These are phyloP conservation scores for Diaporthe ilicicola DNA, from an alignment of 2,329 filamentous ascomycete genomes.

Conservation along the genomic window DNA sequence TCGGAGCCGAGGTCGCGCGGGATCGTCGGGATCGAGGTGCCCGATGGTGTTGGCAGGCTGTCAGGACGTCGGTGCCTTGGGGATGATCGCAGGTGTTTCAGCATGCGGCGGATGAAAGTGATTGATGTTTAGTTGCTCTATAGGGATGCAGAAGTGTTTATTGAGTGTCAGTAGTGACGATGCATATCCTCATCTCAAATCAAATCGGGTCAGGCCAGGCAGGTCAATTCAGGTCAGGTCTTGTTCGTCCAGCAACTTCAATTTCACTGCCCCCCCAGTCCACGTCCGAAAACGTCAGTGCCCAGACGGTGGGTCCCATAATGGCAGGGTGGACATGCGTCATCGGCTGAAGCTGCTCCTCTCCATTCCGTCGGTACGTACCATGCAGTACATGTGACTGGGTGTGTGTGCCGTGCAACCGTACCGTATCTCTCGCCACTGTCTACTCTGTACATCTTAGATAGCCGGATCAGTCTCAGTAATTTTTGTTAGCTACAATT, in stretches of 20 bases:
- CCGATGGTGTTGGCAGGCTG: neutral
- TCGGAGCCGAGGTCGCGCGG: constrained; percentile 25
- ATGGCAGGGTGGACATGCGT: constrained; percentile 9
- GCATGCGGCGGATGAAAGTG: neutral
- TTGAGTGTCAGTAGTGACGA: neutral
- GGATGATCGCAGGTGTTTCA: neutral
- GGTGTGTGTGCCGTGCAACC: constrained; percentile 5
- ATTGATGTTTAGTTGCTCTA: neutral
- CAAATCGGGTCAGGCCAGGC: constrained; percentile 2
- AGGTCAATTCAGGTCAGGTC: constrained; percentile 8
- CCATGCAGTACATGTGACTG: constrained; percentile 7
- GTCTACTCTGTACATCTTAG: neutral
- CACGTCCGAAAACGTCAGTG: constrained; percentile 15
- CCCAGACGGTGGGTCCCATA: constrained; percentile 6
- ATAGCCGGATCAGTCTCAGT: neutral
- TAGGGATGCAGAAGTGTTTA: neutral
- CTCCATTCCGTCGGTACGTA: constrained; percentile 5
- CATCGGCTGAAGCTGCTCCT: neutral
- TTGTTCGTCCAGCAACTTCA: constrained; percentile 14
- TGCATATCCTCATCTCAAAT: neutral
- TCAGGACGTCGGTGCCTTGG: neutral
- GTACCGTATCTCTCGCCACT: neutral
- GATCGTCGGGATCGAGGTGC: constrained; percentile 11
- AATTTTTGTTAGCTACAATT: neutral
- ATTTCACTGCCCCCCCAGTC: constrained; percentile 19